Conservation (phyloP, 305 asterid species). For the Fraxinus nigra region DNA sequence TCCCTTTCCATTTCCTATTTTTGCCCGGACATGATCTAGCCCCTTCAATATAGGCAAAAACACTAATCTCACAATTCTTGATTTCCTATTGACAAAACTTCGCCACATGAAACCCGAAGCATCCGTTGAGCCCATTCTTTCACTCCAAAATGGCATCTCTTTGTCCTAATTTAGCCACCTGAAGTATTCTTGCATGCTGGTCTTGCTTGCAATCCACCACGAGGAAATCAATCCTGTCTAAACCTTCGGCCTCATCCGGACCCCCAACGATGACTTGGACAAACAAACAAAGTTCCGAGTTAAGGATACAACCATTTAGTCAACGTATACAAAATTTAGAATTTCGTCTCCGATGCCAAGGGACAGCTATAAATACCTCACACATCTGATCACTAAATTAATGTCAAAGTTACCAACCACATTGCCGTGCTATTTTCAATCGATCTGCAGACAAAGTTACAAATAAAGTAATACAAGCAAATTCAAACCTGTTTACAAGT, state of each 20-base stretch:
- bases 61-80: slow-evolving; percentile 68
- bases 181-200: slow-evolving; percentile 45
- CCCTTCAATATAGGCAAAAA: slow-evolving; percentile 85
- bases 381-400: no score
- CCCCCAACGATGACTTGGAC: slow-evolving; percentile 49
- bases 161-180: slow-evolving; percentile 61
- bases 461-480: no score
- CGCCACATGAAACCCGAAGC: slow-evolving; percentile 62
- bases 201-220: slow-evolving; percentile 59
- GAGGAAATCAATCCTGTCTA: slow-evolving; percentile 66
- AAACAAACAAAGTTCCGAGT: slow-evolving; percentile 26
- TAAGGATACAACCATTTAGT: no score
- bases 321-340: no score
- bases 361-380: no score
- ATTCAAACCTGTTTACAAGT: no score
- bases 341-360: no score
- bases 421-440: no score
- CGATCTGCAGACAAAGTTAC: no score
- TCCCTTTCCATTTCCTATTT: slow-evolving; percentile 23
- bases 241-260: slow-evolving; percentile 44
- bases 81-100: slow-evolving; percentile 40
- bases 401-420: no score
- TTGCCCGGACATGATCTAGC: slow-evolving; percentile 63
- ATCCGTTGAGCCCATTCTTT: slow-evolving; percentile 56
- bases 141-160: slow-evolving; percentile 78